These are phyloP conservation scores for Ceratocystis ficicola DNA, from an alignment of 2,329 filamentous ascomycete genomes.

Conservation along the genomic window DNA sequence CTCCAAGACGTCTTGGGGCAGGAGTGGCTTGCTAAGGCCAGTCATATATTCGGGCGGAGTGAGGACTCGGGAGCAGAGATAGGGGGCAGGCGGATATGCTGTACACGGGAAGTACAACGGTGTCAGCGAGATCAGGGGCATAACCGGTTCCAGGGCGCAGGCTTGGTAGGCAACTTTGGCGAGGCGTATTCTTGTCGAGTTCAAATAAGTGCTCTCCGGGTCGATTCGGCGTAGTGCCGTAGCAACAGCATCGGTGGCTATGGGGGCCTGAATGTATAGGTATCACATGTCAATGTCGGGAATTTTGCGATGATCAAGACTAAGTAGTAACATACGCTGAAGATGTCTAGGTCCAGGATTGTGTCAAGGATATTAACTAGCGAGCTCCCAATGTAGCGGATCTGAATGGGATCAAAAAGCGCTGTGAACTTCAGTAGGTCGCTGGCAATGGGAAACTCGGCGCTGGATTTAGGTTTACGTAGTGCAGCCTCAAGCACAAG, in stretches of 20 bases:
- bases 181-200: slow-evolving; percentile 48
- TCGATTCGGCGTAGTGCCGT: slow-evolving; percentile 53
- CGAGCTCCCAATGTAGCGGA: slow-evolving; percentile 38
- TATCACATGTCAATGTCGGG: slow-evolving; percentile 4
- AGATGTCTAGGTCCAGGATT: slow-evolving; percentile 32
- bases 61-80: slow-evolving; percentile 36
- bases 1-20: slow-evolving; percentile 44
- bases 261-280: slow-evolving; percentile 31
- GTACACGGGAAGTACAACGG: slow-evolving; percentile 53
- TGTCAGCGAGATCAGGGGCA: slow-evolving; percentile 51
- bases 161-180: slow-evolving; percentile 47
- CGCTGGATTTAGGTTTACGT: not conserved
- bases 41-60: slow-evolving; percentile 47
- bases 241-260: slow-evolving; percentile 37
- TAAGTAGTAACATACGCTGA: slow-evolving; percentile 31
- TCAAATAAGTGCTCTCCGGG: slow-evolving; percentile 53
- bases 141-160: slow-evolving; percentile 40
- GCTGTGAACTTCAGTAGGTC: slow-evolving; percentile 36
- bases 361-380: slow-evolving; percentile 37
- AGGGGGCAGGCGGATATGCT: slow-evolving; percentile 26
- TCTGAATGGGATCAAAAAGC: slow-evolving; percentile 40
- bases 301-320: not conserved
- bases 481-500: slow-evolving; percentile 33
- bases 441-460: slow-evolving; percentile 25
- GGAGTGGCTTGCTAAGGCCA: slow-evolving; percentile 45